Evolutionary conservation across 2,329 filamentous ascomycete genomes (phyloP).

Genomic region (Arthroderma sp.): DNA sequence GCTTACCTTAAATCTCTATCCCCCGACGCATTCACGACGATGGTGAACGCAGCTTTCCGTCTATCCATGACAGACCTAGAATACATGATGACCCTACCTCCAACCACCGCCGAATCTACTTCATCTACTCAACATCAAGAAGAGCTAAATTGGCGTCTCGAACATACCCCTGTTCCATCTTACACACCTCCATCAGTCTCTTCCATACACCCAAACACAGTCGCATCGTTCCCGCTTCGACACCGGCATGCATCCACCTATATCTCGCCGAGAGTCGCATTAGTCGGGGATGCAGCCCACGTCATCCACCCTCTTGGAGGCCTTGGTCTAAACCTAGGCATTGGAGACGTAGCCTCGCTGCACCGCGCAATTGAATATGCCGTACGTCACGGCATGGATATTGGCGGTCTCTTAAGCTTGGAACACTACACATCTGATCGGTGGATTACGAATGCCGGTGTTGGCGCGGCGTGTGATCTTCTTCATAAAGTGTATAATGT

Average conservation of each 20-base stretch:
- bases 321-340: slow-evolving; percentile 86
- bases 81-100: slow-evolving; percentile 59
- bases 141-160: slow-evolving; percentile 73
- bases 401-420: slow-evolving; percentile 64
- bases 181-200: slow-evolving; percentile 53
- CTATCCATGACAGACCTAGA: slow-evolving; percentile 64
- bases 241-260: slow-evolving; percentile 92
- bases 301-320: slow-evolving; percentile 89
- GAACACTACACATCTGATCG: slow-evolving; percentile 71
- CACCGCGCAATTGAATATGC: slow-evolving; percentile 61
- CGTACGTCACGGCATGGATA: slow-evolving; percentile 71
- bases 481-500: slow-evolving; percentile 86
- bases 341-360: slow-evolving; percentile 75
- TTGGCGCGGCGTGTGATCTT: slow-evolving; percentile 70
- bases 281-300: slow-evolving; percentile 90
- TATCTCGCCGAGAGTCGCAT: slow-evolving; percentile 73
- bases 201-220: slow-evolving; percentile 61
- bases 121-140: slow-evolving; percentile 40
- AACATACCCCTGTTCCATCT: slow-evolving; percentile 49
- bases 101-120: slow-evolving; percentile 9
- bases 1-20: slow-evolving; percentile 64
- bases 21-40: slow-evolving; percentile 60
- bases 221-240: slow-evolving; percentile 83
- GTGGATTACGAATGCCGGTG: slow-evolving; percentile 69
- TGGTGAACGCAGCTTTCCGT: slow-evolving; percentile 89